Conservation (phyloP, 495 filamentous ascomycete species). For the Halenospora varia region DNA sequence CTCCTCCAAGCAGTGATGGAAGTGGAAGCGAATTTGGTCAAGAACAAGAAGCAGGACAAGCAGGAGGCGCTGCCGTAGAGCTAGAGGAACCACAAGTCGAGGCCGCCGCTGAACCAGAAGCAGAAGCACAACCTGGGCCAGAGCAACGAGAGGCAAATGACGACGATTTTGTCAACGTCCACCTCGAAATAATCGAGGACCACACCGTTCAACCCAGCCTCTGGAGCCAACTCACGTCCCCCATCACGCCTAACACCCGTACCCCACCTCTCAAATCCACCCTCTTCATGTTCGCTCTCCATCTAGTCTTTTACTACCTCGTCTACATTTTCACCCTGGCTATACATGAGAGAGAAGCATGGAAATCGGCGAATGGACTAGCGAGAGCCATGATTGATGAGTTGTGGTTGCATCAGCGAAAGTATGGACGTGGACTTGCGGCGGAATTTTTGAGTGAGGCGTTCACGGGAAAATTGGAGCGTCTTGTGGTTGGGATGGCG, state of each 20-base stretch:
- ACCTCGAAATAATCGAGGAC: not conserved
- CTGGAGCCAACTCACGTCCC: not conserved
- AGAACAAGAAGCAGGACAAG: not conserved
- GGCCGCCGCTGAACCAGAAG: no score
- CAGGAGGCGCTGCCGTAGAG: no score
- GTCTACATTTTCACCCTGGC: not conserved
- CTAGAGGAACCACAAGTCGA: no score
- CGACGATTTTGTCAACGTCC: no score
- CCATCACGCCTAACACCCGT: not conserved
- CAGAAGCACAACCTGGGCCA: no score
- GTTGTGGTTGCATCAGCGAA: not conserved
- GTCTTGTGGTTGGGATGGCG: not conserved
- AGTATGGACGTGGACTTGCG: not conserved
- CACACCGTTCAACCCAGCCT: not conserved
- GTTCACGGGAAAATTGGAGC: not conserved
- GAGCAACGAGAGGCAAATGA: no score
- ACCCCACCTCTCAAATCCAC: not conserved
- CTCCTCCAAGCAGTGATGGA: no score
- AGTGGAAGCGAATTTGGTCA: no score
- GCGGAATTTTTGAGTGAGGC: not conserved
- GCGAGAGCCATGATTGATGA: not conserved
- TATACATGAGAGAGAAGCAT: not conserved
- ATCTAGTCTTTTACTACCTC: not conserved
- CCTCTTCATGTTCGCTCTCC: not conserved
- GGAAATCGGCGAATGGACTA: constrained; percentile 1